phyloP scores from a whole-genome alignment of 164 flowering plant species.

The Litsea cubeba region DNA sequence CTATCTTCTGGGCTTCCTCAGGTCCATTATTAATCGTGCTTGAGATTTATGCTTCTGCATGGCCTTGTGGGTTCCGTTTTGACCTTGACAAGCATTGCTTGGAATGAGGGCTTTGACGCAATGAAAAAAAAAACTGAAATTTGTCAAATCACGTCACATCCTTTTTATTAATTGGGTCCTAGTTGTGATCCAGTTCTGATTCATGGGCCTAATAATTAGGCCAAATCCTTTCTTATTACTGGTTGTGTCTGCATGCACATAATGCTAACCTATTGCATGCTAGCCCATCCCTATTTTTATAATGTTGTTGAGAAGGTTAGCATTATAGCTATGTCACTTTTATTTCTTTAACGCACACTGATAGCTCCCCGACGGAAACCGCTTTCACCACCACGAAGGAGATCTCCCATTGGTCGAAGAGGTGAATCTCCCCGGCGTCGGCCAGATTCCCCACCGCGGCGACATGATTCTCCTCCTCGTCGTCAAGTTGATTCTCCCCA shows the following conservation, averaged over 20 bases:
- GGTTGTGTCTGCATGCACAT: too few species aligned
- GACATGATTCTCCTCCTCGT: conserved; percentile 74
- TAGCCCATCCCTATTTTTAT: too few species aligned
- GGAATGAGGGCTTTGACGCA: too few species aligned
- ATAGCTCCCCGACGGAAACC: conserved; percentile 78
- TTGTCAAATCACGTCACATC: neutral
- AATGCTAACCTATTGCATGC: too few species aligned
- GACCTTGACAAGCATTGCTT: neutral
- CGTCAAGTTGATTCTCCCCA: conserved; percentile 56
- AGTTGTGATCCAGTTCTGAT: neutral
- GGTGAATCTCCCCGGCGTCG: conserved; percentile 73
- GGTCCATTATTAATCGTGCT: neutral
- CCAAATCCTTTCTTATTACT: too few species aligned
- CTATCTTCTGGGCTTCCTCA: neutral
- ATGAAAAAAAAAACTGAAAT: too few species aligned
- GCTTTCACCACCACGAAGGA: conserved; percentile 63
- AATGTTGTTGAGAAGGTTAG: neutral
- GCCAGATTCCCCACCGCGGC: conserved; percentile 51
- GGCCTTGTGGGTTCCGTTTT: neutral
- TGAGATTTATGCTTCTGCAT: neutral
- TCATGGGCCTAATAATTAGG: neutral
- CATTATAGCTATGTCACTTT: neutral
- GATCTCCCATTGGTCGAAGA: conserved; percentile 59
- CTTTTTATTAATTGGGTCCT: neutral
- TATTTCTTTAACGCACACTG: neutral